A percentile compares a stretch with the other conserved stretches of the same genome.
These are phyloP conservation scores for Singerocomus rubriflavus DNA, from an alignment of 1,284 basidiomycete genomes.

Conservation along the genomic window DNA sequence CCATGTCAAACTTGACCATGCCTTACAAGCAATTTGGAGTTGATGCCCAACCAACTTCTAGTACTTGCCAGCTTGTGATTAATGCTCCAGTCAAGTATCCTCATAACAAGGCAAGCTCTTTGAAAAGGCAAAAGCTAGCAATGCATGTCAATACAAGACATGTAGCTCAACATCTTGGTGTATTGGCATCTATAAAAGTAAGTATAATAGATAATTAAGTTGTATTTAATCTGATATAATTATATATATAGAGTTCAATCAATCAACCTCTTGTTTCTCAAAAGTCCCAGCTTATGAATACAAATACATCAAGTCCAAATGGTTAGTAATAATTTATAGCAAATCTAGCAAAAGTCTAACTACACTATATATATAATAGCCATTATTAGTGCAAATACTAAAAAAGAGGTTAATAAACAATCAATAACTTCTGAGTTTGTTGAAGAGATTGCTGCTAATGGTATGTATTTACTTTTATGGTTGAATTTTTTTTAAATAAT, in stretches of 20 bases:
- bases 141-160: conserved; percentile 23
- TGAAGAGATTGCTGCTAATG: too few species aligned
- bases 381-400: neutral
- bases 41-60: neutral
- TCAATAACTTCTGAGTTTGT: neutral
- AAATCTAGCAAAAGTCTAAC: neutral
- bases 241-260: neutral
- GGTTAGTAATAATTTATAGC: neutral
- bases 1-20: neutral
- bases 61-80: neutral
- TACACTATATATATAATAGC: neutral
- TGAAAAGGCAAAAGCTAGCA: conserved; percentile 9
- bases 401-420: neutral
- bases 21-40: neutral
- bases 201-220: neutral
- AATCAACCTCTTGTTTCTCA: neutral
- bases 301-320: neutral
- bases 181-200: neutral
- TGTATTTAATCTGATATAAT: neutral
- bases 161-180: neutral
- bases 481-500: neutral
- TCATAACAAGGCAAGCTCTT: neutral
- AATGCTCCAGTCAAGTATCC: neutral
- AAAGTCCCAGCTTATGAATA: neutral
- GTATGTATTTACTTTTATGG: too few species aligned